Evolutionary conservation across 1,139 yeast genomes (phyloP).

Genomic region (Pichia sp.): DNA sequence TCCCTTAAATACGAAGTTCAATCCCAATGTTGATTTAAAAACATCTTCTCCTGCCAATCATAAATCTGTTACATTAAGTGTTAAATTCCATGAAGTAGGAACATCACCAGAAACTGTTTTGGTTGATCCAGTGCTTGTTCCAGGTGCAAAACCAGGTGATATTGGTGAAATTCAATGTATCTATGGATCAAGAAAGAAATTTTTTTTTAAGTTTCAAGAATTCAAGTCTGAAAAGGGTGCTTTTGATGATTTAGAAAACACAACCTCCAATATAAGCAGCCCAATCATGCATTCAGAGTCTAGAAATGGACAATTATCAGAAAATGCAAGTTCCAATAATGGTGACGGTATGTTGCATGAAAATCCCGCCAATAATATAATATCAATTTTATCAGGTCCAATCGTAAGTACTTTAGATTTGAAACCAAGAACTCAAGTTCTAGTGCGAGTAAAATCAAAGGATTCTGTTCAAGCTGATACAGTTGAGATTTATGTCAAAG

Average conservation of each 20-base stretch:
- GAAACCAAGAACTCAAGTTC: conserved; percentile 57
- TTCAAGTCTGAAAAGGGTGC: conserved; percentile 5
- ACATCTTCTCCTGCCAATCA: not conserved
- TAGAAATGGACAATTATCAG: not conserved
- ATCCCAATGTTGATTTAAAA: not conserved
- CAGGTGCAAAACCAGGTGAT: conserved; percentile 64
- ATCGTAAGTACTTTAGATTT: conserved; percentile 58
- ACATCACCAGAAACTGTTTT: conserved; percentile 54
- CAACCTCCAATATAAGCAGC: not conserved
- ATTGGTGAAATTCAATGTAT: conserved; percentile 55
- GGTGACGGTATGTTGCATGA: not conserved
- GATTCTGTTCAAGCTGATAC: conserved; percentile 64
- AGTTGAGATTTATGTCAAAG: conserved; percentile 76
- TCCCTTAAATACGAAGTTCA: not conserved
- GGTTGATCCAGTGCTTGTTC: conserved; percentile 51
- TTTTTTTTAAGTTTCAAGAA: conserved; percentile 40
- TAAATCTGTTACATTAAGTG: conserved; percentile 42
- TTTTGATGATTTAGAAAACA: not conserved
- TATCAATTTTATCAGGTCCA: conserved; percentile 56
- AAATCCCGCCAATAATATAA: conserved; percentile 6
- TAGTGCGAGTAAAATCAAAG: conserved; percentile 47
- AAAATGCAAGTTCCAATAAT: not conserved
- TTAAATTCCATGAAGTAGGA: conserved; percentile 71
- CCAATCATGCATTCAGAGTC: not conserved
- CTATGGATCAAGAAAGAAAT: conserved; percentile 31